These are phyloP conservation scores for Kuraishia hungarica DNA, from an alignment of 805 yeast species.

Conservation along the genomic window DNA sequence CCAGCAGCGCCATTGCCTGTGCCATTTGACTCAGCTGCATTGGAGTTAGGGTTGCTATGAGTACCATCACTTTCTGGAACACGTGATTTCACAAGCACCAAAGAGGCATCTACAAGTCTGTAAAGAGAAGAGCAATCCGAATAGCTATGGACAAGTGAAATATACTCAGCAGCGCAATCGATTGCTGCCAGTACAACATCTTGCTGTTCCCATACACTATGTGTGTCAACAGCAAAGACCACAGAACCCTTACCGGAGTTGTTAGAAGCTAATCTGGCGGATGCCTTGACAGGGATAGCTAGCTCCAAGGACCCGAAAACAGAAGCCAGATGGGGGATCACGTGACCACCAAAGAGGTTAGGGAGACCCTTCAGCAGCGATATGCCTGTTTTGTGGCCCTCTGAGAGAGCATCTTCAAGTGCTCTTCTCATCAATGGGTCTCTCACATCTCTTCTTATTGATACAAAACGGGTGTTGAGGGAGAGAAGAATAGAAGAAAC, in stretches of 20 bases:
- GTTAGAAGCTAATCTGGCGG: not conserved
- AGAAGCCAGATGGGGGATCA: constrained; percentile 37
- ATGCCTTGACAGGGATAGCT: constrained; percentile 41
- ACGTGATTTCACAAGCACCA: constrained; percentile 34
- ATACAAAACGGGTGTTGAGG: constrained; percentile 44
- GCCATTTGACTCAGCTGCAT: not conserved
- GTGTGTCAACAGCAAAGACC: constrained; percentile 29
- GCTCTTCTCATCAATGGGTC: constrained; percentile 38
- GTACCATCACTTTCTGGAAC: not conserved
- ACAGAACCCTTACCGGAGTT: constrained; percentile 21
- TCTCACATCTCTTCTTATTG: constrained; percentile 51
- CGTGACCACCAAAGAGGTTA: constrained; percentile 24
- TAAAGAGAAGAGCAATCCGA: constrained; percentile 44
- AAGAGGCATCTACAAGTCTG: constrained; percentile 50
- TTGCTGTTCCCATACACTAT: constrained; percentile 18
- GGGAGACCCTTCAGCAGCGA: constrained; percentile 29
- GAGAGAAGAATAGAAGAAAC: constrained; percentile 47
- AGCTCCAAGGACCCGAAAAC: constrained; percentile 49
- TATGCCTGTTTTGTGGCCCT: constrained; percentile 37
- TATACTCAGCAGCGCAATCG: constrained; percentile 16
- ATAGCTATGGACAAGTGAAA: constrained; percentile 15
- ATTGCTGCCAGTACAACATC: constrained; percentile 23
- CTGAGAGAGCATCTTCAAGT: constrained; percentile 33
- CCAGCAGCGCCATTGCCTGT: not conserved
- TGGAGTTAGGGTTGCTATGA: no score